A percentile compares a stretch with the other conserved stretches of the same genome.
Conservation (phyloP, 2,329 filamentous ascomycete genomes). For the Penicillium nordicum region DNA sequence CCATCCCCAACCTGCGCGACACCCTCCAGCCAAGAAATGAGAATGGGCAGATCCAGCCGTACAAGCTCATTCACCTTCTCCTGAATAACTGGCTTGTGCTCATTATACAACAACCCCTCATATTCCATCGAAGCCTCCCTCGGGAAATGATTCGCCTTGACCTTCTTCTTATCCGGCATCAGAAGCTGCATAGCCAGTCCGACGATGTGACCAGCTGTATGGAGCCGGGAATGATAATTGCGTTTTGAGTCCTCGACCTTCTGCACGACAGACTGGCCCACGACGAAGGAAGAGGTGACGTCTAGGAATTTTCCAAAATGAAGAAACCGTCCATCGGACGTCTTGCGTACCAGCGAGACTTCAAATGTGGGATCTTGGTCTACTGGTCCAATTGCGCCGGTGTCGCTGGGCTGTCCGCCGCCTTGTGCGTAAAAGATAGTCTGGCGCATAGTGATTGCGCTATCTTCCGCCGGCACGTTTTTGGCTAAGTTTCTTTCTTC, state of each 20-base stretch:
- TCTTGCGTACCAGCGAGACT: constrained; percentile 28
- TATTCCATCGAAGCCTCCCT: constrained; percentile 29
- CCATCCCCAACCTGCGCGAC: constrained; percentile 15
- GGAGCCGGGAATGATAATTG: constrained; percentile 29
- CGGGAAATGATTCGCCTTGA: constrained; percentile 32
- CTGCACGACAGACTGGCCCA: constrained; percentile 21
- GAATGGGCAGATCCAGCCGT: constrained; percentile 19
- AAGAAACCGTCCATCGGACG: constrained; percentile 21
- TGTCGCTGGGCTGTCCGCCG: constrained; percentile 28
- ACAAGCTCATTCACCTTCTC: constrained; percentile 28
- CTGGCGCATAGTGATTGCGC: constrained; percentile 22
- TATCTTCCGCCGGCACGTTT: constrained; percentile 11
- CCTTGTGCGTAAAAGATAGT: constrained; percentile 33
- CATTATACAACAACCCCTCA: constrained; percentile 28
- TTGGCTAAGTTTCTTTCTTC: constrained; percentile 23
- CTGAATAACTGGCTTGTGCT: constrained; percentile 29
- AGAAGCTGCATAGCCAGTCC: constrained; percentile 29
- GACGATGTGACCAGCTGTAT: constrained; percentile 32
- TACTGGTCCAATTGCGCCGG: constrained; percentile 17
- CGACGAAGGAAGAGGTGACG: constrained; percentile 1
- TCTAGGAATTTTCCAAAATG: constrained; percentile 24
- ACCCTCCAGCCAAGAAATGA: constrained; percentile 26
- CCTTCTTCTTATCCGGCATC: constrained; percentile 23
- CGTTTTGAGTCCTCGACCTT: constrained; percentile 25
- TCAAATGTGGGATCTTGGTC: constrained; percentile 17